phyloP scores from a whole-genome alignment of 2,329 filamentous ascomycete species.

The Ophiostoma ulmi region DNA sequence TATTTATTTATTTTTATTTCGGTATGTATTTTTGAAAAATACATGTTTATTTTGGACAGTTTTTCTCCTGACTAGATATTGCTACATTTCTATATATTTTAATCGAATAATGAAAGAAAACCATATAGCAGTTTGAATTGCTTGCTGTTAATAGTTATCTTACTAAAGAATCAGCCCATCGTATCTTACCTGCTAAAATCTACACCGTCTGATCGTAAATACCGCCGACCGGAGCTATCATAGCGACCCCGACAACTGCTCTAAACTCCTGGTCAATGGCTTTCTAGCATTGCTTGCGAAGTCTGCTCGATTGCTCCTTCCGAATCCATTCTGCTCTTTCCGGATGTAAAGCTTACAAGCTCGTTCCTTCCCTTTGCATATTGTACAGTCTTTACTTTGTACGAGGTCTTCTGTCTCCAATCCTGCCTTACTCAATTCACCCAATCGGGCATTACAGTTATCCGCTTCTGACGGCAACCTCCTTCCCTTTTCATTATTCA shows the following conservation, averaged over 20 bases:
- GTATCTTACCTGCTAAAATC: not conserved
- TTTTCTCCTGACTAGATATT: too few relatives aligned
- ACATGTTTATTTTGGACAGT: too few relatives aligned
- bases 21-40: too few relatives aligned
- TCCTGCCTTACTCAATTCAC: not conserved
- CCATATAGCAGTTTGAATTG: too few relatives aligned
- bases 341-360: not conserved
- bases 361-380: not conserved
- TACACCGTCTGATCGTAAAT: not conserved
- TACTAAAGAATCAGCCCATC: not conserved
- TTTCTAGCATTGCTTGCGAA: not conserved
- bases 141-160: too few relatives aligned
- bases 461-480: slow-evolving; percentile 5
- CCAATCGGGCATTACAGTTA: not conserved
- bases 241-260: not conserved
- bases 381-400: not conserved
- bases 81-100: not conserved
- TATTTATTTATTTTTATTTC: too few relatives aligned
- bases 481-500: not conserved
- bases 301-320: not conserved
- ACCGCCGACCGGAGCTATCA: not conserved
- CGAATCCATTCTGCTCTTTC: not conserved
- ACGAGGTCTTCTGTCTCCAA: not conserved
- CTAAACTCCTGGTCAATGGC: not conserved
- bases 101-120: not conserved